Conservation (phyloP, 768 basidiomycete species). For the Punctularia strigosozonata region DNA sequence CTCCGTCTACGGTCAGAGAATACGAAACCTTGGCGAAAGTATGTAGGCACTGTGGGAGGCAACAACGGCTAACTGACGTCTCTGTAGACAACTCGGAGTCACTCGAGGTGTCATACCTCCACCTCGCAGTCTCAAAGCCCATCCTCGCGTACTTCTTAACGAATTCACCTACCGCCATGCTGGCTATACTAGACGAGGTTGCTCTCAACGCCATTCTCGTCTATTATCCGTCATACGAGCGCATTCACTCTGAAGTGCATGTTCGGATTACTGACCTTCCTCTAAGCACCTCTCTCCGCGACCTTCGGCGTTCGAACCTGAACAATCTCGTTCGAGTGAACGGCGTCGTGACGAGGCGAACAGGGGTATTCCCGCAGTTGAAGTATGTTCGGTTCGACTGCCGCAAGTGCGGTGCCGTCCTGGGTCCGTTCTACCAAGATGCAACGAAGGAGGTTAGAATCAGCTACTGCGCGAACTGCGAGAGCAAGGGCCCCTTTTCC, state of each 20-base stretch:
- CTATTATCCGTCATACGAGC: constrained; percentile 92
- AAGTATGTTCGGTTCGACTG: constrained; percentile 99
- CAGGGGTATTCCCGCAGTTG: constrained; percentile 96
- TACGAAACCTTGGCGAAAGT: constrained; percentile 93
- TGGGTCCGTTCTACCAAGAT: constrained; percentile 98
- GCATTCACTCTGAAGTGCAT: constrained; percentile 96
- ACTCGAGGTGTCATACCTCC: constrained; percentile 94
- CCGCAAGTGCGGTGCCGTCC: constrained; percentile 82
- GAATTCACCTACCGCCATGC: constrained; percentile 88
- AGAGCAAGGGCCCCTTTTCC: constrained; percentile 88
- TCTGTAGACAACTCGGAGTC: constrained; percentile 89
- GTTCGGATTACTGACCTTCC: constrained; percentile 94
- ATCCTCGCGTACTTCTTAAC: constrained; percentile 96
- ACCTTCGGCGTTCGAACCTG: constrained; percentile 83
- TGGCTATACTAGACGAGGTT: constrained; percentile 90
- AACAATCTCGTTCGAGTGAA: constrained; percentile 93
- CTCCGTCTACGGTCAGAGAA: constrained; percentile 91
- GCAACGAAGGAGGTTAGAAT: constrained; percentile 89
- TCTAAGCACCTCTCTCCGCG: constrained; percentile 79
- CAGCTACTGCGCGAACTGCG: constrained; percentile 90
- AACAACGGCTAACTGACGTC: constrained; percentile 2
- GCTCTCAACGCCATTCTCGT: constrained; percentile 90
- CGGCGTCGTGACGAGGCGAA: constrained; percentile 91
- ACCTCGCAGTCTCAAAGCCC: constrained; percentile 84
- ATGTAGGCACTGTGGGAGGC: constrained; percentile 13